phyloP scores from a whole-genome alignment of 176 grass and related monocot genomes.

The Leersia perrieri region DNA sequence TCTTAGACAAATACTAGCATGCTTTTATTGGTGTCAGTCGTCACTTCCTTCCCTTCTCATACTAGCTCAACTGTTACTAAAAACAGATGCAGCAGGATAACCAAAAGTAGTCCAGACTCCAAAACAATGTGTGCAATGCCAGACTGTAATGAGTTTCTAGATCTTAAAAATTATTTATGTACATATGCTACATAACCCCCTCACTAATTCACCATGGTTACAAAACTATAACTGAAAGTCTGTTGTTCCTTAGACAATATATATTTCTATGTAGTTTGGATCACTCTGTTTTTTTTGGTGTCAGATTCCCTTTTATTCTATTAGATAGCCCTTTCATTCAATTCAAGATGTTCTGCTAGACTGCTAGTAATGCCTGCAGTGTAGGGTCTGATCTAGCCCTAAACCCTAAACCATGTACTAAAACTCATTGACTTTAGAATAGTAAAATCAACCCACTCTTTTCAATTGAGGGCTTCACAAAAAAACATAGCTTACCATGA shows the following conservation, averaged over 20 bases:
- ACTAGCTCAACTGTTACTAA: not conserved
- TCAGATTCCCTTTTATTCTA: not conserved
- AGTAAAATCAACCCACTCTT: not conserved
- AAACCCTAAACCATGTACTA: too few species aligned
- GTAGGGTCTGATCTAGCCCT: not conserved
- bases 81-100: not conserved
- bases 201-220: not conserved
- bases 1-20: not conserved
- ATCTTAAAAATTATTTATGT: not conserved
- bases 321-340: conserved; percentile 1
- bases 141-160: not conserved
- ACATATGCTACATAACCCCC: not conserved
- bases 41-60: not conserved
- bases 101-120: not conserved
- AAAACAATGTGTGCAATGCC: not conserved
- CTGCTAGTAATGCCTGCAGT: not conserved
- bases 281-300: not conserved
- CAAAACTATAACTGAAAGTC: not conserved
- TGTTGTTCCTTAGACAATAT: not conserved
- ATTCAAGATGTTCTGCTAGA: conserved; percentile 1
- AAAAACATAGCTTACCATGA: conserved; percentile 8
- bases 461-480: not conserved
- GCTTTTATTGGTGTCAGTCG: not conserved
- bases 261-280: not conserved
- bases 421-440: not conserved